Base-by-base conservation (phyloP, 2,329 filamentous ascomycete genomes). In the Pseudohalonectria lignicola region DNA sequence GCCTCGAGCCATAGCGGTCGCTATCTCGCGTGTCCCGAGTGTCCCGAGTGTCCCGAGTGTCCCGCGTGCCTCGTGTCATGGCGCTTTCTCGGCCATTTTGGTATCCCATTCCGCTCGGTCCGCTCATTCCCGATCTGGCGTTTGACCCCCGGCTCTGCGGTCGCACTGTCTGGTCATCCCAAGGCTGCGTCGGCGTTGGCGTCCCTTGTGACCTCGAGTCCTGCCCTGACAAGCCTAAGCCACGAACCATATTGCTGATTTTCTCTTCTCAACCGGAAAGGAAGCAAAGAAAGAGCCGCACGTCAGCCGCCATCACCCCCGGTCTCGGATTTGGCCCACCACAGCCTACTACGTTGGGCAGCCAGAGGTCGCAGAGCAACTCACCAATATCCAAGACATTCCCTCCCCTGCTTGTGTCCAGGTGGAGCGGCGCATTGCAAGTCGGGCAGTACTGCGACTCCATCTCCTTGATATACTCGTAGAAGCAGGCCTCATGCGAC, bases 401-500 rank as follows among this genome's bases (percentile, higher is more conserved):
- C 46, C 88, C 88, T 42, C 87, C 87, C 45, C 92, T 76, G 57
- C 86, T 94, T 6, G 87, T 92, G 61, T 98, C 92, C 31, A 98
- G 67, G 44, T 88, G 86, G 37, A 98, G 65, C 16, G 92, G 87
- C 46, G 88, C 84, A 66, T 94, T 83, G 61, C 92, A 98, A 47
- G 85, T 83, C 20, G 92, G 92, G 61, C 92, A 98, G 53, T 86
- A 88, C 53, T 96, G 87, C 38, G 85, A 85, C 49, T 96, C 88
- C 42, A 90, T 84, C 54, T 95, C 90, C 53, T 86, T 84, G 51
- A 98, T 94, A 56, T 93, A 95, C 61, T 98, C 92, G 63, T 96
- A 96, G 57, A 98, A 96, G 62, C 92, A 98, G 26, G 90, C 92
- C 60, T 96, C 92, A 57, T 98, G 92, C 10, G 90, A 87, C 43